These are phyloP conservation scores for Podila epigama DNA, from an alignment of 192 early-diverging fungal genomes.

Conservation along the genomic window DNA sequence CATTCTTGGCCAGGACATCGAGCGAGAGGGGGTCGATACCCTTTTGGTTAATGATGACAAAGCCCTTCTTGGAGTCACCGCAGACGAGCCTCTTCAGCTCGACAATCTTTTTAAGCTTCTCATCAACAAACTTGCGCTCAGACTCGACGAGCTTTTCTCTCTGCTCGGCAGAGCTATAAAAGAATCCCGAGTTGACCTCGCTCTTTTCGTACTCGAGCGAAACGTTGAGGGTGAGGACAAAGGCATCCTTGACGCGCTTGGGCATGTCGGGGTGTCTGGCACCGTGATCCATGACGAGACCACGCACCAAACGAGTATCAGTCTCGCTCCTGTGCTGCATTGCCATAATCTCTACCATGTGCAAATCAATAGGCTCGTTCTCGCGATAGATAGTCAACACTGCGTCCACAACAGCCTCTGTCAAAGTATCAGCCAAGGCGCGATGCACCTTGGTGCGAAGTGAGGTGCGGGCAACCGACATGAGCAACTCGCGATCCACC, in stretches of 20 bases:
- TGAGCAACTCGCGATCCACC: slow-evolving; percentile 90
- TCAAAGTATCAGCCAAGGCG: slow-evolving; percentile 89
- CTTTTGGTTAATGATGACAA: slow-evolving; percentile 99
- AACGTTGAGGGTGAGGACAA: slow-evolving; percentile 94
- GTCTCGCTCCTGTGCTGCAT: slow-evolving; percentile 99
- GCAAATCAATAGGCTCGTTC: slow-evolving; percentile 92
- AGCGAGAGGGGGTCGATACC: slow-evolving; percentile 98
- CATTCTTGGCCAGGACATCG: slow-evolving; percentile 95
- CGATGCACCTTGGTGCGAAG: slow-evolving; percentile 94
- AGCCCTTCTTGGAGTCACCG: slow-evolving; percentile 82
- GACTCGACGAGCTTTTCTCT: slow-evolving; percentile 98
- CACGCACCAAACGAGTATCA: slow-evolving; percentile 93
- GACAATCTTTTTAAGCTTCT: slow-evolving; percentile 91
- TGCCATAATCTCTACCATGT: slow-evolving; percentile 99
- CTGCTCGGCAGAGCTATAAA: slow-evolving; percentile 97
- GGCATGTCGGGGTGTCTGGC: slow-evolving; percentile 99
- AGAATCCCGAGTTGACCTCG: slow-evolving; percentile 99
- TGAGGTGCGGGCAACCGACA: slow-evolving; percentile 93
- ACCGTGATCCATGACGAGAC: slow-evolving; percentile 98
- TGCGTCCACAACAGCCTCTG: slow-evolving; percentile 96
- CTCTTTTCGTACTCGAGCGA: slow-evolving; percentile 99
- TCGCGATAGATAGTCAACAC: slow-evolving; percentile 86
- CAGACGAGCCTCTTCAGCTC: slow-evolving; percentile 98
- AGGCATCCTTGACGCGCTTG: slow-evolving; percentile 90
- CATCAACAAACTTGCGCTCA: slow-evolving; percentile 95